phyloP scores from a whole-genome alignment of 73 alveolate species.

The Symbiodinium natans region DNA sequence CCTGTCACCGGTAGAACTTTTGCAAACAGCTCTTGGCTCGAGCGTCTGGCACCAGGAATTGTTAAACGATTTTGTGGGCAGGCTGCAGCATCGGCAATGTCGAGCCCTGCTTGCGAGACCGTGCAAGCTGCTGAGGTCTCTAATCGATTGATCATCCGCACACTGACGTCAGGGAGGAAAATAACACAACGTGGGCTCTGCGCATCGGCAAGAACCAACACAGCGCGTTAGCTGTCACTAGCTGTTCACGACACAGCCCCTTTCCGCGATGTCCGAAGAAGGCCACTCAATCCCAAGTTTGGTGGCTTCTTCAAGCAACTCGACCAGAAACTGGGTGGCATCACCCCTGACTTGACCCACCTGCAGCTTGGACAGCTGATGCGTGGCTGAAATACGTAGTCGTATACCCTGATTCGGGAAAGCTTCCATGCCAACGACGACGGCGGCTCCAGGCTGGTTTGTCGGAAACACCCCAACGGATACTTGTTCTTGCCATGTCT shows the following conservation, averaged over 20 bases:
- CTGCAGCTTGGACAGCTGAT: constrained; percentile 78
- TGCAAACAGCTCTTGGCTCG: not conserved
- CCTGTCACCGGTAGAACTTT: no score
- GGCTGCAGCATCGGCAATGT: no score
- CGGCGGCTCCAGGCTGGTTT: constrained; percentile 41
- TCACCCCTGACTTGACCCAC: constrained; percentile 49
- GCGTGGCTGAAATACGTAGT: constrained; percentile 29
- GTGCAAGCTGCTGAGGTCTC: no score
- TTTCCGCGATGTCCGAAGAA: not conserved
- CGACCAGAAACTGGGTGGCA: constrained; percentile 47
- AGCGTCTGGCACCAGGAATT: not conserved
- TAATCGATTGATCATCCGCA: no score
- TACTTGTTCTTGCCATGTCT: constrained; percentile 66
- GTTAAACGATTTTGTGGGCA: no score
- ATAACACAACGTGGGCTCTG: no score
- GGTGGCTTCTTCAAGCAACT: constrained; percentile 47
- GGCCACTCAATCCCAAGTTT: constrained; percentile 68
- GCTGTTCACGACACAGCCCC: constrained; percentile 29
- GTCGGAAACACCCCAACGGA: constrained; percentile 64
- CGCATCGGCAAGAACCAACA: no score
- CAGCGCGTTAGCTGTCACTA: no score
- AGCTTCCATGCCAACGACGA: constrained; percentile 65
- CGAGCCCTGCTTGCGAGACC: no score
- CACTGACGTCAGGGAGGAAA: no score
- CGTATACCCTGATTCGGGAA: constrained; percentile 65